Percentiles rank a stretch among this genome's conserved stretches.
phyloP scores from a whole-genome alignment of 139 green algal genomes.

The Spirogloea muscicola region DNA sequence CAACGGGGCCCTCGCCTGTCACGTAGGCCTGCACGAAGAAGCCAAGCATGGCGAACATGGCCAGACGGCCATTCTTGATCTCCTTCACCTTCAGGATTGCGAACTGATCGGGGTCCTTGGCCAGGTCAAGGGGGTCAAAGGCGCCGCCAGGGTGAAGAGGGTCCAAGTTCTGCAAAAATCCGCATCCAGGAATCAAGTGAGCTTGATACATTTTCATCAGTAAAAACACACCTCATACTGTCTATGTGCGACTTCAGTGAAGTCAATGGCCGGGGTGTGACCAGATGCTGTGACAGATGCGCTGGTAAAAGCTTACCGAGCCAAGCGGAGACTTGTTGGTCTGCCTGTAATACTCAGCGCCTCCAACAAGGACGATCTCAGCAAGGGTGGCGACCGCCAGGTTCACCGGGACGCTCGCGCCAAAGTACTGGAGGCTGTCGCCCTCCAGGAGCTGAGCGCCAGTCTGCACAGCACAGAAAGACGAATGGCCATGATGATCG shows the following conservation, averaged over 20 bases:
- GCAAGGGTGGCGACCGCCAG: conserved; percentile 35
- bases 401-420: conserved; percentile 37
- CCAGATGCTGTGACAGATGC: too few relatives aligned
- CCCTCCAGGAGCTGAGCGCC: conserved; percentile 43
- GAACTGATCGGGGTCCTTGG: conserved; percentile 51
- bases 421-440: conserved; percentile 42
- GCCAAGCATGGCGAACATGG: conserved; percentile 77
- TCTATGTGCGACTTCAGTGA: too few relatives aligned
- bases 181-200: too few relatives aligned
- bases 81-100: conserved; percentile 84
- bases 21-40: conserved; percentile 71
- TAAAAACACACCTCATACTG: too few relatives aligned
- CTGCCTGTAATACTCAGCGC: conserved; percentile 83
- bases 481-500: too few relatives aligned
- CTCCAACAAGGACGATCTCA: conserved; percentile 54
- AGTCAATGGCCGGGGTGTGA: too few relatives aligned
- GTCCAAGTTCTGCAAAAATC: conserved; percentile 67
- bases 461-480: conserved; percentile 44
- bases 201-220: too few relatives aligned
- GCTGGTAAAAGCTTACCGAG: too few relatives aligned
- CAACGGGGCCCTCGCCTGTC: conserved; percentile 78
- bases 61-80: conserved; percentile 92
- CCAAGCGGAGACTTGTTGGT: conserved; percentile 72
- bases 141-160: conserved; percentile 88
- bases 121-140: conserved; percentile 60